These are phyloP conservation scores for Scutellaria barbata DNA, from an alignment of 257 asterid genomes.

Conservation along the genomic window DNA sequence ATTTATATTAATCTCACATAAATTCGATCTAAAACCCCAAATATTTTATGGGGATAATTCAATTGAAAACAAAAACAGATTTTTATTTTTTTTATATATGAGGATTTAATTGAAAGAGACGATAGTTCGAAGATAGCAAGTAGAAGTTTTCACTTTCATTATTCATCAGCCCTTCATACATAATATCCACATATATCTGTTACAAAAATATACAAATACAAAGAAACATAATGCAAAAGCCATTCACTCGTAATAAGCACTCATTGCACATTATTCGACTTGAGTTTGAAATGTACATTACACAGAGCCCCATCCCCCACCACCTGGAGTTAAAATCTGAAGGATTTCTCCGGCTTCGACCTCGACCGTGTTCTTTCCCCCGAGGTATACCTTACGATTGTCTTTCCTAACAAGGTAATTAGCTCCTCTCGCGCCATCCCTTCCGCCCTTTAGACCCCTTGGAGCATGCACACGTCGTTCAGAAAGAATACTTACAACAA, in stretches of 20 bases:
- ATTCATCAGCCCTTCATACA: neutral
- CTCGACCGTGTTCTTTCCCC: conserved; percentile 85
- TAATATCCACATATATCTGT: neutral
- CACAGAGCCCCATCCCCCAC: conserved; percentile 90
- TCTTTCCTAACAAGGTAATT: conserved; percentile 75
- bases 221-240: neutral
- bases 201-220: neutral
- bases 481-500: conserved; percentile 87
- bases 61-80: neutral
- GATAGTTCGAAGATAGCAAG: no score
- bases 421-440: conserved; percentile 79
- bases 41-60: neutral
- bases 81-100: no score
- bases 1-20: no score
- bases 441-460: conserved; percentile 82
- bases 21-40: neutral
- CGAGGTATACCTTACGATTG: conserved; percentile 67
- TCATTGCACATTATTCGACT: neutral
- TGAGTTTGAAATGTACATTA: neutral
- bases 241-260: conserved; percentile 6
- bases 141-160: neutral
- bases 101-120: no score
- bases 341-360: conserved; percentile 85
- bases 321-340: conserved; percentile 90
- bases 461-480: conserved; percentile 96